Conservation (phyloP, 2,329 filamentous ascomycete genomes). For the Alternaria atra region DNA sequence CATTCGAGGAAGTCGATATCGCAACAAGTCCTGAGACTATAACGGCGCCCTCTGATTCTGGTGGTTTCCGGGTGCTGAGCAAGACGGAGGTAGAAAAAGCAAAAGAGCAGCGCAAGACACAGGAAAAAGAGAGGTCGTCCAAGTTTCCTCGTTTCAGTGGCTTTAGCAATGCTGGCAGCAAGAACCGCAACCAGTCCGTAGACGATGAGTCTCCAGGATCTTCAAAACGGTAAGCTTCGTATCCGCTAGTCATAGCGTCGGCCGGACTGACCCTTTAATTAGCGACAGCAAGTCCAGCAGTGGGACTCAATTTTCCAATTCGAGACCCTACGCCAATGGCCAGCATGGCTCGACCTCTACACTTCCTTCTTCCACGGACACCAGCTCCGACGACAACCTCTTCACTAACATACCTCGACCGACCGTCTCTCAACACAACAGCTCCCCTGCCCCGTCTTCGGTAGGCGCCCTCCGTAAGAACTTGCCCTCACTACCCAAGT, state of each 20-base stretch:
- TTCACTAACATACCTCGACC: constrained; percentile 46
- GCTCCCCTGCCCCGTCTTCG: constrained; percentile 38
- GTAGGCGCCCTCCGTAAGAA: constrained; percentile 36
- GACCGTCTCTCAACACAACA: constrained; percentile 40
- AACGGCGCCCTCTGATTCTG: constrained; percentile 30
- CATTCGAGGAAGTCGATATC: constrained; percentile 39
- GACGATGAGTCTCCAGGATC: constrained; percentile 49
- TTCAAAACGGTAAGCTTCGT: constrained; percentile 47
- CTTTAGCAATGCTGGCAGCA: constrained; percentile 39
- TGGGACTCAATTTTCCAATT: constrained; percentile 46
- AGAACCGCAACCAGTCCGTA: constrained; percentile 47
- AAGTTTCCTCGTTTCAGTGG: constrained; percentile 48
- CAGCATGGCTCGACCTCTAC: constrained; percentile 51
- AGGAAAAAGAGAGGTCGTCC: constrained; percentile 43
- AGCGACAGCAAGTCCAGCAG: constrained; percentile 54
- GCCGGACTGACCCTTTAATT: constrained; percentile 39
- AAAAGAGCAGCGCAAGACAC: constrained; percentile 39
- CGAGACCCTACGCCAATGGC: constrained; percentile 48
- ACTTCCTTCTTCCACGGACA: constrained; percentile 52
- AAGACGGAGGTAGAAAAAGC: constrained; percentile 42
- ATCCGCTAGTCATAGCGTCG: constrained; percentile 32
- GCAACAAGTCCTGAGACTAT: constrained; percentile 35
- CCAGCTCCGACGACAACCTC: constrained; percentile 50
- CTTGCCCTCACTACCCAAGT: constrained; percentile 39
- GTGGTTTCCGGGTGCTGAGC: constrained; percentile 48